Evolutionary conservation across 1,284 basidiomycete genomes (phyloP).

Genomic region (Singerocomus inundabilis): DNA sequence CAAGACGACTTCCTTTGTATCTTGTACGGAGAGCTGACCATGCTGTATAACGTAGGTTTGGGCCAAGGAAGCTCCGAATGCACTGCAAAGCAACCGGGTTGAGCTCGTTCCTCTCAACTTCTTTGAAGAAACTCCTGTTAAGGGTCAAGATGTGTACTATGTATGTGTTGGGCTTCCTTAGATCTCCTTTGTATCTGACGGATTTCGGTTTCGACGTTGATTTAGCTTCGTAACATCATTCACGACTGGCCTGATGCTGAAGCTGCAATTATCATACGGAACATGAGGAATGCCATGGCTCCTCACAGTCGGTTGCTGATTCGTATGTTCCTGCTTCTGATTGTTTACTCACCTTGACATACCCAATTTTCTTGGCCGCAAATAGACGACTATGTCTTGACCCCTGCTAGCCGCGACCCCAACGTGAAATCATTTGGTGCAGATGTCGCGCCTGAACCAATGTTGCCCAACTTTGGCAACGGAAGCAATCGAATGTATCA

Average conservation of each 20-base stretch:
- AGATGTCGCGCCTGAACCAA: constrained; percentile 27
- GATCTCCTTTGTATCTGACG: neutral
- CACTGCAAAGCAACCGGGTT: constrained; percentile 35
- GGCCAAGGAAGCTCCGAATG: constrained; percentile 35
- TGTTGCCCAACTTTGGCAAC: constrained; percentile 32
- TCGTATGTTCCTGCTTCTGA: constrained; percentile 16
- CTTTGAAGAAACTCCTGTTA: constrained; percentile 40
- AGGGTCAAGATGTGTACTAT: constrained; percentile 45
- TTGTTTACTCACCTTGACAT: neutral
- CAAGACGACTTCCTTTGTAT: neutral
- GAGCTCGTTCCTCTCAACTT: constrained; percentile 46
- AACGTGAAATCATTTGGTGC: constrained; percentile 6
- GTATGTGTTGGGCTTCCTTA: constrained; percentile 29
- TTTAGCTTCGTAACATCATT: constrained; percentile 28
- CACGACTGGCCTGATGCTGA: constrained; percentile 29
- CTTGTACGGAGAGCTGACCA: neutral
- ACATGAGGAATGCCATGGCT: constrained; percentile 22
- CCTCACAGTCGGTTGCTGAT: constrained; percentile 28
- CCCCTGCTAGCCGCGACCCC: constrained; percentile 5
- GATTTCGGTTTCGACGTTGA: neutral
- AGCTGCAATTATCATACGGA: constrained; percentile 21
- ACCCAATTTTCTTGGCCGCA: neutral
- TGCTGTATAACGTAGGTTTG: constrained; percentile 29
- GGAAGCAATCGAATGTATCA: constrained; percentile 26
- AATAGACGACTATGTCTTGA: constrained; percentile 25